These are phyloP conservation scores for Fusarium concolor DNA, from an alignment of 2,329 filamentous ascomycete genomes.

Conservation along the genomic window DNA sequence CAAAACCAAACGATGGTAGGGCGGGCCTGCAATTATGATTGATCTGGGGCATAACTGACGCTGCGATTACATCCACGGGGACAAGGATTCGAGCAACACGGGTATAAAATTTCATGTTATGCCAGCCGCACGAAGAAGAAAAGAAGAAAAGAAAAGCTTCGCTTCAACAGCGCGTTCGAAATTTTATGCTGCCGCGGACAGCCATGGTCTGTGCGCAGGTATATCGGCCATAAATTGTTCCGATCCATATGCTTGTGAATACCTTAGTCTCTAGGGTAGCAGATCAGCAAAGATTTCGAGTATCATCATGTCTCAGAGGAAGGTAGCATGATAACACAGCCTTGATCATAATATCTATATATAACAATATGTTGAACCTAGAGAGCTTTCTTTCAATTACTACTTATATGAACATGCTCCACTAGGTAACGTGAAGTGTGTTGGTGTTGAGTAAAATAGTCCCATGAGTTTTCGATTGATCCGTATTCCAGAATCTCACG, in stretches of 20 bases:
- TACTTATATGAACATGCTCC: background rate
- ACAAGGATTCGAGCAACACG: conserved; percentile 81
- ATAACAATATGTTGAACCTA: too few relatives aligned
- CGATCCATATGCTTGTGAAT: background rate
- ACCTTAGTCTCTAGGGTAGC: conserved; percentile 29
- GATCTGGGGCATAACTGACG: conserved; percentile 85
- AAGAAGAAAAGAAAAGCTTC: conserved; percentile 60
- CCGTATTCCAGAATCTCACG: too few relatives aligned
- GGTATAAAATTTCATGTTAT: conserved; percentile 75
- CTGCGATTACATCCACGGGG: conserved; percentile 66
- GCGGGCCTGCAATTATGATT: conserved; percentile 81
- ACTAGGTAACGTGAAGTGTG: background rate
- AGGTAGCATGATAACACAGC: too few relatives aligned
- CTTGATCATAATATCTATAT: too few relatives aligned
- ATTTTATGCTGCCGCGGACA: conserved; percentile 45
- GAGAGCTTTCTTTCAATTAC: too few relatives aligned
- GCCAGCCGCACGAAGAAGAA: conserved; percentile 83
- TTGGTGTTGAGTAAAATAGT: background rate
- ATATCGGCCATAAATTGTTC: conserved; percentile 11
- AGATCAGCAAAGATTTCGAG: background rate
- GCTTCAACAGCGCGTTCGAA: conserved; percentile 37
- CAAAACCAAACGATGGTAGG: conserved; percentile 60
- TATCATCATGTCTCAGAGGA: background rate
- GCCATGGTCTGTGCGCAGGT: conserved; percentile 12
- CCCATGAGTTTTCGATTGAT: background rate